Evolutionary conservation across 192 early-diverging fungal genomes (phyloP), one percentile per base, ranked within the genome.

Genomic region (Hyaloraphidium curvatum): DNA sequence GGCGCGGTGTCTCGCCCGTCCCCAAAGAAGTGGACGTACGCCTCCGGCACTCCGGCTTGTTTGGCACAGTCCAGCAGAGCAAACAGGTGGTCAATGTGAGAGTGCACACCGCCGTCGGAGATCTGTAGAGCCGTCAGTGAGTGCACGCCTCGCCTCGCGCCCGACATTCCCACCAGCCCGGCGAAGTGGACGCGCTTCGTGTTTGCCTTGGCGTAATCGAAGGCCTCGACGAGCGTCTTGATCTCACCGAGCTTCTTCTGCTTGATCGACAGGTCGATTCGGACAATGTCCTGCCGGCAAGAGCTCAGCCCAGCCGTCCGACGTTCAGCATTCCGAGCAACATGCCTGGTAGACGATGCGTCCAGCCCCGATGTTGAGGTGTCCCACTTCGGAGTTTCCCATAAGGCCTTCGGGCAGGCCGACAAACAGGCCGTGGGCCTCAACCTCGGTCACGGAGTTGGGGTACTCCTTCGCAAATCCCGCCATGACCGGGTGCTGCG

Each of bases 301-400:
- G 17, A 37, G 35, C 2, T 7, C 25, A 61, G 27, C 3, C 33
- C 55, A 55, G 39, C 54, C 28, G 51, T 50, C 28, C 23, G 17
- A 48, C 43, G 7, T 11, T 25, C 5, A 9, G 19, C 30, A 50
- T 28, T 25, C 16, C 51, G 19, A n/a, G 26, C 54, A 28, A 57
- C 59, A 51, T 69, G 82, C 82, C 73, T 99, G 95, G 68, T 96
- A 97, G 28, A 99, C 96, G 19, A 99, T 76, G 31, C 96, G 80
- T 28, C 96, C 96, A 40, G 96, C 96, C 51, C 96, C 96, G 79
- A 99, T 91, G 77, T 99, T 99, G 62, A 97, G 67, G 61, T 99
- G 96, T 9, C 96, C 96, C 37, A 99, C 96, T 69, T 99, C 96
- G 37, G 86, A 90, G 79, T 99, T 99, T 54, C 93, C 96, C 96